Evolutionary conservation across 139 green algal genomes (phyloP).

Genomic region (Gonium pectorale): DNA sequence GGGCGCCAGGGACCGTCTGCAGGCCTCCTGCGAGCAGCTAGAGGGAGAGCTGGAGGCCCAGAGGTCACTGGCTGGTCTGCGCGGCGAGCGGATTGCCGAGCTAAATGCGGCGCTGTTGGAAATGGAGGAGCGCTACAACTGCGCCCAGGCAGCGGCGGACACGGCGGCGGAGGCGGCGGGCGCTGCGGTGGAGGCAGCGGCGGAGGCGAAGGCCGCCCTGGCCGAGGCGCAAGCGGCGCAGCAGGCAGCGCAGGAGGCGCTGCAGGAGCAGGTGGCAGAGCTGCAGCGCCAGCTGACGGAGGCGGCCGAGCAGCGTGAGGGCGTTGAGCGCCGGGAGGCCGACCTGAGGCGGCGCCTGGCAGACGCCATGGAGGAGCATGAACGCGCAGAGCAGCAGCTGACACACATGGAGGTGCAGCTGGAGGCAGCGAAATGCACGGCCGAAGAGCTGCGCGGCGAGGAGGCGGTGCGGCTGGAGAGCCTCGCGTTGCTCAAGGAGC

Average conservation of each 20-base stretch:
- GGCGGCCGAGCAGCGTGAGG: background rate
- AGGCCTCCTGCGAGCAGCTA: background rate
- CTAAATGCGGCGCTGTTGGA: background rate
- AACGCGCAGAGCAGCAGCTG: background rate
- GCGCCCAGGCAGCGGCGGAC: background rate
- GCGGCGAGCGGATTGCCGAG: background rate
- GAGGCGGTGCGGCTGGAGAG: background rate
- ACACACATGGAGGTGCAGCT: background rate
- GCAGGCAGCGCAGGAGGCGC: background rate
- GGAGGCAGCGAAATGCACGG: background rate
- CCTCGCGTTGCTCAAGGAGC: background rate
- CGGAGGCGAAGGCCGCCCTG: background rate
- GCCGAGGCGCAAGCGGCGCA: background rate
- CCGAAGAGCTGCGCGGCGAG: background rate
- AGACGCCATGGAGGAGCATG: background rate
- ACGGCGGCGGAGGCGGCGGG: slow-evolving; percentile 3
- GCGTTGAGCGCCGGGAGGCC: background rate
- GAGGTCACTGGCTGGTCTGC: background rate
- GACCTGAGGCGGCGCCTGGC: background rate
- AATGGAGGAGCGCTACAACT: background rate
- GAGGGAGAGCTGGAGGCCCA: slow-evolving; percentile 35
- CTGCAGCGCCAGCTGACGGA: background rate
- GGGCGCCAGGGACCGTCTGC: background rate
- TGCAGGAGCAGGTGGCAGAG: background rate
- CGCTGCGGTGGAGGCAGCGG: background rate